Percentiles rank a stretch among this genome's conserved stretches.
phyloP scores from a whole-genome alignment of 768 basidiomycete species.

The Termitomyces sp. region DNA sequence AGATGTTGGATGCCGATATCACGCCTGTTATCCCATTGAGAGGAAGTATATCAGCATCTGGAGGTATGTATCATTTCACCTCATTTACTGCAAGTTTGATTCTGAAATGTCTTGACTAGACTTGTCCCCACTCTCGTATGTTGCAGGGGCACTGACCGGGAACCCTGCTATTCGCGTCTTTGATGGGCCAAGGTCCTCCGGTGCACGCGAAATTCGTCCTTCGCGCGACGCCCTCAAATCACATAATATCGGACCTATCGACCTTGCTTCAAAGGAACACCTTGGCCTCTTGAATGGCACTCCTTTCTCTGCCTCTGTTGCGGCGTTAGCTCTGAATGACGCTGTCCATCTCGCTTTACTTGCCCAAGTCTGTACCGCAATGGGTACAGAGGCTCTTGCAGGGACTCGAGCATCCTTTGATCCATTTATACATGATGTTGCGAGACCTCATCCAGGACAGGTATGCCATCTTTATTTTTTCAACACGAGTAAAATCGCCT shows the following conservation, averaged over 20 bases:
- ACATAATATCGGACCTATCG: slow-evolving; percentile 58
- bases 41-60: slow-evolving; percentile 79
- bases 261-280: slow-evolving; percentile 71
- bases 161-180: slow-evolving; percentile 77
- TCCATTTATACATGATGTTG: slow-evolving; percentile 69
- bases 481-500: background rate
- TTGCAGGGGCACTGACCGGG: slow-evolving; percentile 75
- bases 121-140: slow-evolving; percentile 75
- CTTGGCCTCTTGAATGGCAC: slow-evolving; percentile 83
- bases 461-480: slow-evolving; percentile 20
- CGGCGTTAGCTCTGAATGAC: slow-evolving; percentile 66
- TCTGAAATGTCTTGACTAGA: slow-evolving; percentile 32
- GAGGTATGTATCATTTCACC: slow-evolving; percentile 39
- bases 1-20: slow-evolving; percentile 64
- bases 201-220: slow-evolving; percentile 44
- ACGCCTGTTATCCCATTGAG: slow-evolving; percentile 79
- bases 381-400: slow-evolving; percentile 78
- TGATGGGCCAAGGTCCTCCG: slow-evolving; percentile 43
- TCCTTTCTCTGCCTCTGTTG: slow-evolving; percentile 79
- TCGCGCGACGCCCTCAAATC: slow-evolving; percentile 51
- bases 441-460: slow-evolving; percentile 84
- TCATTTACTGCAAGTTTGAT: slow-evolving; percentile 3
- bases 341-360: slow-evolving; percentile 62
- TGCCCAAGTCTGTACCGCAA: slow-evolving; percentile 70
- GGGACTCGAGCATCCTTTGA: slow-evolving; percentile 70